Evolutionary conservation across 495 filamentous ascomycete species (phyloP), one percentile per base, ranked within the genome.

Genomic region (Penicillium daleae): DNA sequence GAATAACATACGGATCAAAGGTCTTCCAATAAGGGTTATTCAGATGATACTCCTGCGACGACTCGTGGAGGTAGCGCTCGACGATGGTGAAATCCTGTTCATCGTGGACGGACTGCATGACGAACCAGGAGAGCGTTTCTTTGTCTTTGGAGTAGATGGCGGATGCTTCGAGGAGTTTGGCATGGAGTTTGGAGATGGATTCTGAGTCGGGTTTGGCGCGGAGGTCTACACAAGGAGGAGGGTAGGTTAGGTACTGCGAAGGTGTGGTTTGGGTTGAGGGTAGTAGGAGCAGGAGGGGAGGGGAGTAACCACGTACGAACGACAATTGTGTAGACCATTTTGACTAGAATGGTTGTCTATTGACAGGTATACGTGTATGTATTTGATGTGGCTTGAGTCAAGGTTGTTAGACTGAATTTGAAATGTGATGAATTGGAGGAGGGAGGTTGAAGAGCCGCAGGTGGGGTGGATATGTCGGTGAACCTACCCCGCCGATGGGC

Each of bases 1-100:
- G 87, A 55, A 85, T 76, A 10, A 89, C 86, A 64, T 89, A 88
- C 7, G 85, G 83, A 66, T 88, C 85, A 64, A 90, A 90, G 12
- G 86, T 88, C 81, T 87, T 83, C 86, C 86, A 88, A 78, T 90
- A 89, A 0, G 86, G 86, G 71, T 88, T 88, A 69, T 83, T 81
- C 19, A 88, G 77, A 69, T 89, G 86, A 66, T 87, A 88, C 67
- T 85, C 78, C 74, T 87, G 85, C 54, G 73, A 76, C 2, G 73
- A 71, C 71, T 89, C 87, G 61, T 83, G 76, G 73, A 75, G 66
- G 61, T 88, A 90, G 21, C 87, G 81, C 79, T 90, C 88, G 57
- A 90, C 87, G 64, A 90, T 88, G 6, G 85, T 86, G 74, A 90
- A 89, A 37, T 85, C 85, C 65, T 86, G 81, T 59, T 78, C 78